Evolutionary conservation across 441 rosid species (phyloP), one percentile per base, ranked within the genome.

Genomic region (Populus hybrid): DNA sequence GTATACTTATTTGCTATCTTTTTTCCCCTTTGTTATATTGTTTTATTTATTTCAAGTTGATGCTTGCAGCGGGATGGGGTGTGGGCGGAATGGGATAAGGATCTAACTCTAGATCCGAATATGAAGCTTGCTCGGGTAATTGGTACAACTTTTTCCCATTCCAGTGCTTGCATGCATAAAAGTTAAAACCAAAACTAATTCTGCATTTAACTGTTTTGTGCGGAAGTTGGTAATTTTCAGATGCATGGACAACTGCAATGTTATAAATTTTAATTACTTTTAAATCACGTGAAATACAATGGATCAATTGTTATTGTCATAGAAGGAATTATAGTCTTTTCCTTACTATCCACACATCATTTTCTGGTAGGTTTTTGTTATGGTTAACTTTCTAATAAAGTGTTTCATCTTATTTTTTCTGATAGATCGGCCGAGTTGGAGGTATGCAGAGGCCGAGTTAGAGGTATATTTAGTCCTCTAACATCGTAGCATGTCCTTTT

Each of bases 361-460:
- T 16, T 16, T 9, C 29, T 11, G 23, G n/a, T 7, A 14, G 16
- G 42, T n/a, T 7, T 40, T 73, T 33, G 45, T 50, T 33, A 66
- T 63, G 35, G 63, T 38, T 70, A 14, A 53, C 59, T 77, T 20
- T 82, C 69, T 65, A 31, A 79, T 56, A 35, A 53, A 66, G 59
- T 23, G 9, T 70, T 74, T 74, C 68, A 72, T 82, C 59, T 40
- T 73, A 56, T 75, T 24, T 75, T 28, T 75, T 83, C 78, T 79
- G 33, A 83, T 80, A 96, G 99, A 91, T 94, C 78, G 94, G 94
- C 86, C 93, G 94, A 67, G 94, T 96, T 82, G 93, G 97, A 92
- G 84, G 94, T 96, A 97, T 84, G 98, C 99, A 69, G 99, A 94
- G 89, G 97, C 99, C 28, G 99, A 96, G 87, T 87, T 96, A 86